Evolutionary conservation across 2,329 filamentous ascomycete species (phyloP), one percentile per base, ranked within the genome.

Genomic region (Diaporthe citri): DNA sequence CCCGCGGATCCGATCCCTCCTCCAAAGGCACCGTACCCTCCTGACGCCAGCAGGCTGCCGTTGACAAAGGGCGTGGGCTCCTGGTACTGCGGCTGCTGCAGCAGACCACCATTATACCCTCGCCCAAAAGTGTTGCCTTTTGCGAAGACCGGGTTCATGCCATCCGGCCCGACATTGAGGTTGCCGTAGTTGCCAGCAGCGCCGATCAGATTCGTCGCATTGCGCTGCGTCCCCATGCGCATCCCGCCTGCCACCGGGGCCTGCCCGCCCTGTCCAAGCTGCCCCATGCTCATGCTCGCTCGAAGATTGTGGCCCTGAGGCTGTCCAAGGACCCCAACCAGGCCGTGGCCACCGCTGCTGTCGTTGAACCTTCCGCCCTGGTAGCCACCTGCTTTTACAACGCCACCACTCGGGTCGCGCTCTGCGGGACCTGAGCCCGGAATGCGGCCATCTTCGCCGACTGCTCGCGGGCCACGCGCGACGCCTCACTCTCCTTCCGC

Each of bases 361-460:
- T 90, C 88, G 77, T 91, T 91, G 79, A 88, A 91, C n/a, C 83
- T 82, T 3, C 90, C 89, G 28, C 86, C 84, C 77, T 85, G 84
- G 79, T 85, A 91, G 0, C 88, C 89, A 41, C 88, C 86, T 0
- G 86, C 80, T 39, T 81, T 82, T 7, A 79, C 73, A 22, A 82
- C 78, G 13, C 81, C 79, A 10, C 80, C 72, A n/a, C 77, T 78
- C 1, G 84, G 78, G 2, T 78, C 78, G 13, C 79, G 80, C 15
- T 89, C 3, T 83, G 82, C 2, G 89, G 88, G 85, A 90, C 88
- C 79, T 89, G 88, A 39, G 80, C 82, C 52, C 88, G 83, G 75
- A 90, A 80, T 1, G 83, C 84, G 4, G 86, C 84, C 83, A 91
- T 82, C 81, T 86, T 89, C 71, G 83, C 83, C 0, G 90, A 86